A percentile compares a stretch with the other conserved stretches of the same genome.
phyloP scores from a whole-genome alignment of 148 eudicot species.

The Diospyros kaki region DNA sequence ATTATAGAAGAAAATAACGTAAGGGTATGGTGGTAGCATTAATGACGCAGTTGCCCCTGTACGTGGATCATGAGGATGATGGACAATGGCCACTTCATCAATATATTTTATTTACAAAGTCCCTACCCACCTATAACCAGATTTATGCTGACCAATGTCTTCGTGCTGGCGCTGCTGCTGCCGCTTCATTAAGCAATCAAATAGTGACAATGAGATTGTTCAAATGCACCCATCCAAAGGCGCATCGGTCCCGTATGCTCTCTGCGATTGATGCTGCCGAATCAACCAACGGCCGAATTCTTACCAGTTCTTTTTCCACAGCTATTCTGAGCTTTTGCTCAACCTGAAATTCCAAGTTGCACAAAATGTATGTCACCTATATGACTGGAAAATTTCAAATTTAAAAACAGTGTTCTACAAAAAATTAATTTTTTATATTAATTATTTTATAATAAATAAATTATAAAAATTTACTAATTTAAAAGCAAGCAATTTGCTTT shows the following conservation, averaged over 20 bases:
- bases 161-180: neutral
- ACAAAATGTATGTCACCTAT: neutral
- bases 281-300: conserved; percentile 57
- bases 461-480: no score
- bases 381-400: no score
- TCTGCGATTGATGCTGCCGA: conserved; percentile 54
- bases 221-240: conserved; percentile 94
- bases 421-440: no score
- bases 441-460: no score
- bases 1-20: no score
- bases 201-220: conserved; percentile 48
- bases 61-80: neutral
- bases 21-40: neutral
- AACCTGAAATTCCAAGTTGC: conserved; percentile 32
- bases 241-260: conserved; percentile 70
- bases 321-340: conserved; percentile 46
- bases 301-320: conserved; percentile 60
- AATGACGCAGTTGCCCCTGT: neutral
- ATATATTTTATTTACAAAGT: neutral
- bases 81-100: neutral
- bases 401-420: neutral
- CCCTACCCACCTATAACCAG: no score
- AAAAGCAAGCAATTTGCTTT: no score
- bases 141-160: neutral
- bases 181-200: conserved; percentile 14